A percentile compares a stretch with the other conserved stretches of the same genome.
Evolutionary conservation across 257 asterid species (phyloP).

Genomic region (Mentha longifolia): DNA sequence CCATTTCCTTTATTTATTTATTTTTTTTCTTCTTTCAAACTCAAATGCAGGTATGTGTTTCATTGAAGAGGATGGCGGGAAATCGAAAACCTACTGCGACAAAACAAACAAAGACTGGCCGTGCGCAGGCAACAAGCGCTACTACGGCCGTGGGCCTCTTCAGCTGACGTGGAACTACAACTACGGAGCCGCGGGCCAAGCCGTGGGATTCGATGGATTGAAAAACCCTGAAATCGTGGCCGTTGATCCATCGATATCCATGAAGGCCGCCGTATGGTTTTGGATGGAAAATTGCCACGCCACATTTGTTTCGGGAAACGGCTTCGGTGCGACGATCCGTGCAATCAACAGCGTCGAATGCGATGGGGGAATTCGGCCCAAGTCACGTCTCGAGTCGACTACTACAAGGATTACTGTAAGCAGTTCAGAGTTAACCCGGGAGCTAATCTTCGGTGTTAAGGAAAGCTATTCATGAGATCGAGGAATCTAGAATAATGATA

Average conservation of each 20-base stretch:
- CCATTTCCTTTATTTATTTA: too few species aligned
- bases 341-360: slow-evolving; percentile 29
- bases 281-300: slow-evolving; percentile 35
- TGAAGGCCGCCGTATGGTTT: slow-evolving; percentile 40
- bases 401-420: slow-evolving; percentile 20
- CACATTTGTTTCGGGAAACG: slow-evolving; percentile 1
- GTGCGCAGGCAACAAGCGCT: slow-evolving; percentile 37
- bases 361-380: slow-evolving; percentile 2
- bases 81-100: slow-evolving; percentile 45
- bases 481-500: too few species aligned
- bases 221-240: slow-evolving; percentile 46
- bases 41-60: slow-evolving; percentile 17
- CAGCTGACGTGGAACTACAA: slow-evolving; percentile 59
- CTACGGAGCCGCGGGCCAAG: slow-evolving; percentile 50
- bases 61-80: slow-evolving; percentile 33
- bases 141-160: slow-evolving; percentile 37
- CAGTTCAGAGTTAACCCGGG: slow-evolving; percentile 31
- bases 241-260: slow-evolving; percentile 36
- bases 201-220: slow-evolving; percentile 48
- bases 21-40: neutral
- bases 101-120: slow-evolving; percentile 37
- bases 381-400: slow-evolving; percentile 14
- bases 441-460: slow-evolving; percentile 22
- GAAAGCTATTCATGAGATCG: neutral
- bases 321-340: slow-evolving; percentile 32